Base-by-base conservation (phyloP, 306 rosid genomes). In the Malus asiatica region DNA sequence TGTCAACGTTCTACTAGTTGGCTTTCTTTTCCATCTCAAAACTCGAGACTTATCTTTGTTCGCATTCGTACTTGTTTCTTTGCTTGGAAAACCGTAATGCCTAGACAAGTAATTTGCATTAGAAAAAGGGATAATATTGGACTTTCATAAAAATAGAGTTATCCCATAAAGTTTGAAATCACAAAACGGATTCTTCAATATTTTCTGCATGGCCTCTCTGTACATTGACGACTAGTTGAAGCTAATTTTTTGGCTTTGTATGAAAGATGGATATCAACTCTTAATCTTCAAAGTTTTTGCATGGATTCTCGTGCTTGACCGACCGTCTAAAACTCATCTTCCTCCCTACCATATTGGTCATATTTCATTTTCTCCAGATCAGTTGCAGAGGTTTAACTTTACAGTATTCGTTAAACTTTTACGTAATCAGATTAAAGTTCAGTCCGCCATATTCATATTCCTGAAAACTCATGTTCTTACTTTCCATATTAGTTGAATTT, bases 331-430 rank as follows among this genome's bases (percentile, higher is more conserved):
- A 13, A 30, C 33, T 61, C 66, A 61, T 61, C 13, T 61, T 14
- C 20, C 20, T 3, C 6, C 11, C 15, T 61, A 32, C 42, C 8
- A 4, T 32, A 18, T 32, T 11, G 3, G 9, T 2, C 1, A 0
- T 6, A 22, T 1, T 20, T 8, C 10, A 19, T 19, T 23, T 19
- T 33, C 12, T 3, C 15, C 0, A 45, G 0, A 22, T 1, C 0
- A 4, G 0, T 55, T 71, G 32, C 4, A 52, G 2, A 40, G 0
- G 20, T 25, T 14, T 15, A 38, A 38, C 3, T 73, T 15, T 3
- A 9, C 3, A 0, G 0, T 0, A 1, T 35, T 0, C 4, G 1
- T 8, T 15, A 40, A 38, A 8, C 1, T 16, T 23, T 4, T 16
- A 2, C 18, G 2, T 23, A 18, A 73, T 1, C 15, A 22, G 3